Base-by-base conservation (phyloP, 306 rosid species). In the Comarum palustre region DNA sequence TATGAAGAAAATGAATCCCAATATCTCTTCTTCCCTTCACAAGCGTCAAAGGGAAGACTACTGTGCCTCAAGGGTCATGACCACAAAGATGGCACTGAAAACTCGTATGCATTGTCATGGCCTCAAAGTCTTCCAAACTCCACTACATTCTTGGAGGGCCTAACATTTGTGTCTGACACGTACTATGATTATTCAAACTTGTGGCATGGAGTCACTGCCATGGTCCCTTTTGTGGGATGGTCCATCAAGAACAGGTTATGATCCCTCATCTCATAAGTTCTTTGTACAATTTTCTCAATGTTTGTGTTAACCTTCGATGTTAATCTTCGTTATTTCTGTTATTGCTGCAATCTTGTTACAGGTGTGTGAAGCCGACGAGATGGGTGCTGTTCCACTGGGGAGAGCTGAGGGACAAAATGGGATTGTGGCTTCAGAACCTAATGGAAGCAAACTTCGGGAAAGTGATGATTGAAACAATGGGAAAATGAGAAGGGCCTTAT, bases 191-290 rank as follows among this genome's bases (percentile, higher is more conserved):
- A 79, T 32, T 46, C 10, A 11, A 80, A 83, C 50, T 29, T 76
- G 42, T 73, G 86, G 82, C 75, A 76, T 38, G 82, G 73, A 0
- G 2, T 83, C 11, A 41, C 73, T 2, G 81, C 80, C 8, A 31
- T 73, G 66, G 46, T 67, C n/a, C 84, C 87, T 54, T 83, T 83
- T 16, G 74, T 73, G 2, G 80, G 75, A 10, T 80, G 82, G 84
- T 76, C 81, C 11, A 45, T 52, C 2, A 79, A 75, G 61, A 61
- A 79, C 11, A 20, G 46, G 22, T 72, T 19, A 58, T 27, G 63
- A 24, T 25, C 38, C 36, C 4, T 4, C 0, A 58, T 27, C 19
- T 57, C 25, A 17, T 1, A 57, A 57, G 1, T 1, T 15, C 31
- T 27, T 58, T 17, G 63, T 57, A 13, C 63, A 25, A 11, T 57